A percentile compares a stretch with the other conserved stretches of the same genome.
These are phyloP conservation scores for Beauveria sp. DNA, from an alignment of 2,329 filamentous ascomycete species.

Conservation along the genomic window DNA sequence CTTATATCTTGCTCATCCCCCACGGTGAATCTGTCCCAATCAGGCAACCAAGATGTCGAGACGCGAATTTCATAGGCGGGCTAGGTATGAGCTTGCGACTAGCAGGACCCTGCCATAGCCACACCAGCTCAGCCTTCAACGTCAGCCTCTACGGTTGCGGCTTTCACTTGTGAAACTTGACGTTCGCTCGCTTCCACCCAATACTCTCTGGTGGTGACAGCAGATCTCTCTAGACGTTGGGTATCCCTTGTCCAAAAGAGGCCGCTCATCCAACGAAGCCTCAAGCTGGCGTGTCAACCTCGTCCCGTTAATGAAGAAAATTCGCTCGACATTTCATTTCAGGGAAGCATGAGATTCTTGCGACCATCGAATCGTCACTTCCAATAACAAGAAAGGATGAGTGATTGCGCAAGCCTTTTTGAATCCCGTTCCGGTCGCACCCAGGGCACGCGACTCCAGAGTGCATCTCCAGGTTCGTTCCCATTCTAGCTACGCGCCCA, in stretches of 20 bases:
- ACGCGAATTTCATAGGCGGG: not conserved
- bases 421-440: slow-evolving; percentile 8
- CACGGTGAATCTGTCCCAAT: slow-evolving; percentile 2
- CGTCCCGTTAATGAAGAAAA: not conserved
- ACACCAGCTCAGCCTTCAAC: not conserved
- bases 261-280: not conserved
- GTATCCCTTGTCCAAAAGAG: not conserved
- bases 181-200: not conserved
- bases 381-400: not conserved
- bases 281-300: not conserved
- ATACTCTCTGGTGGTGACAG: not conserved
- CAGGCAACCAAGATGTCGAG: slow-evolving; percentile 4
- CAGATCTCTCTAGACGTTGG: not conserved
- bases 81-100: not conserved
- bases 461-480: not conserved
- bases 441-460: not conserved
- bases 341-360: not conserved
- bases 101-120: not conserved
- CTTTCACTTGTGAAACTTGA: slow-evolving; percentile 7
- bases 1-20: slow-evolving; percentile 1
- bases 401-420: slow-evolving; percentile 10
- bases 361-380: not conserved
- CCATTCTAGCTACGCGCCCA: not conserved
- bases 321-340: not conserved
- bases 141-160: not conserved